Base-by-base conservation (phyloP, 192 early-diverging fungal species). In the Backusella tuberculispora region DNA sequence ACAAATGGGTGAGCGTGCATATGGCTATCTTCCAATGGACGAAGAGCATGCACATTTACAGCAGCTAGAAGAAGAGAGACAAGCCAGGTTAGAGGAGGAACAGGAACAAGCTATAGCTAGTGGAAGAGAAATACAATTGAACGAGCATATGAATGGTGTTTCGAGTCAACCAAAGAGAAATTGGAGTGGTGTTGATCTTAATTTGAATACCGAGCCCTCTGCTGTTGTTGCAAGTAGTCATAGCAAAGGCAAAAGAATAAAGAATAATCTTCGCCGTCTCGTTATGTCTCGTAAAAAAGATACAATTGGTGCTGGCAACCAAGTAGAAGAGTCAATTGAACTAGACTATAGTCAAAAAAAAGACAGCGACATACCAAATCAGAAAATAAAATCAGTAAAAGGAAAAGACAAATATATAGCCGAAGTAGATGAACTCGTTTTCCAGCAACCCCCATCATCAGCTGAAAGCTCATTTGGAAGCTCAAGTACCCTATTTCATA, bases 1-100 rank as follows among this genome's bases (percentile, higher is more conserved):
- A 21, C 89, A 96, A 83, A 93, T 96, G 87, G 95, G 96, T 47
- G 94, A 95, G 81, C 71, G 78, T 45, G 86, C 90, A 5, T 92
- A 92, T 63, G 89, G 80, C 3, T 84, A 84, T 69, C 26, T 83
- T 15, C 79, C 74, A 12, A 24, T 76, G 19, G 74, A 75, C 15
- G 74, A 75, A 42, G 66, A 67, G 12, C 74, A 74, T 7, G 48
- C n/a, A 38, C 64, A 17, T n/a, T 66, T 66, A 19, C 38, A 66
- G 40, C 64, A 66, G 5, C 14, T 66, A 15, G 38, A 40, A 10
- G 64, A 41, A 2, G 64, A 21, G 48, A 17, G n/a, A 19, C 48
- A 19, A 19, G 48, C 17, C 6, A 19, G 2, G 9, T 19, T 19
- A 17, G 38, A 66, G 15, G 34, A 66, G n/a, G 64, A 66, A 19